These are phyloP conservation scores for Eucalyptus regnans DNA, from an alignment of 345 rosid species.

Conservation along the genomic window DNA sequence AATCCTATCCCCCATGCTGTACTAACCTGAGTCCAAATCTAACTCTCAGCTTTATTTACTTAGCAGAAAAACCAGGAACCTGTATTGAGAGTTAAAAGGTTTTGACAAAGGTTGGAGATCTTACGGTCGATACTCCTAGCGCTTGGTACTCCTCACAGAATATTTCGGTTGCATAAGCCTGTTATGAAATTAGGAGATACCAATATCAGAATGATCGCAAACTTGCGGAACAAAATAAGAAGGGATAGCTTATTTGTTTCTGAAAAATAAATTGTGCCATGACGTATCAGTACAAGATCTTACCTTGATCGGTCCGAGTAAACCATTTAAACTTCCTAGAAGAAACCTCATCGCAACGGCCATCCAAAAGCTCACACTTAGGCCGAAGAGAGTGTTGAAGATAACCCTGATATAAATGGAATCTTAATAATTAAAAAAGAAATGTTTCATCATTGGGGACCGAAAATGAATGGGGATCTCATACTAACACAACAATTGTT, in stretches of 20 bases:
- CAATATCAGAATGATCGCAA: not conserved
- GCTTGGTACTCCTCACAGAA: slow-evolving; percentile 77
- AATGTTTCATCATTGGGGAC: not conserved
- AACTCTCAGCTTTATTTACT: not conserved
- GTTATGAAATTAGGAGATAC: not conserved
- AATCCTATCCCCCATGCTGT: slow-evolving; percentile 97
- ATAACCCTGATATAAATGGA: slow-evolving; percentile 43
- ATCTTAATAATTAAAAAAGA: not conserved
- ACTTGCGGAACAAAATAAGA: not conserved
- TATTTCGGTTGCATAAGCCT: slow-evolving; percentile 83
- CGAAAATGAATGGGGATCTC: not conserved
- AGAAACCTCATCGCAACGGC: slow-evolving; percentile 72
- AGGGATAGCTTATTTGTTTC: not conserved
- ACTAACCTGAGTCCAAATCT: slow-evolving; percentile 42
- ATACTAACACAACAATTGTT: slow-evolving; percentile 59
- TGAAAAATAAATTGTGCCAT: not conserved
- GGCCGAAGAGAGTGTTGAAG: slow-evolving; percentile 86
- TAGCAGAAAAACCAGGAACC: not conserved
- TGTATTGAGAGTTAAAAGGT: not conserved
- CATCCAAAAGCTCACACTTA: slow-evolving; percentile 90
- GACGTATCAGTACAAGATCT: not conserved
- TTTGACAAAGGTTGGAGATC: not conserved
- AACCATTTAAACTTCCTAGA: slow-evolving; percentile 86
- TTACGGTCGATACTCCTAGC: slow-evolving; percentile 75
- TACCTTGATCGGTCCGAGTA: slow-evolving; percentile 91